phyloP scores from a whole-genome alignment of 2,329 filamentous ascomycete genomes.

The Venturia pyrina region DNA sequence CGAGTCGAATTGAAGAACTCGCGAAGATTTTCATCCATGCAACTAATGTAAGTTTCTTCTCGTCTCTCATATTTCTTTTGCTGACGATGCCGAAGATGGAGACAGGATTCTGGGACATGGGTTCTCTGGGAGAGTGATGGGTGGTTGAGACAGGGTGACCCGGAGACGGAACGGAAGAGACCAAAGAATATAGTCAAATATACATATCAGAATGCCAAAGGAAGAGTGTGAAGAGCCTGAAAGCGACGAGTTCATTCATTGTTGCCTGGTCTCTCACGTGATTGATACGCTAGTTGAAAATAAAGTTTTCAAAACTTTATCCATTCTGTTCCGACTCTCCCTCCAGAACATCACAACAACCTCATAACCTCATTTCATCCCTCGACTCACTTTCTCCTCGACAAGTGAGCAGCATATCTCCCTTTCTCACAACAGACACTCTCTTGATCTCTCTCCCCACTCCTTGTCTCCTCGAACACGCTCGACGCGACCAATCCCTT shows the following conservation, averaged over 20 bases:
- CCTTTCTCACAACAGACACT: not conserved
- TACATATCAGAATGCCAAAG: not conserved
- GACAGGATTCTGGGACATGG: slow-evolving; percentile 67
- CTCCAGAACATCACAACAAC: slow-evolving; percentile 14
- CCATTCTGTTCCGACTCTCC: not conserved
- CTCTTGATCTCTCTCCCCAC: not conserved
- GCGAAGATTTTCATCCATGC: slow-evolving; percentile 77
- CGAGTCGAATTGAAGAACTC: slow-evolving; percentile 67
- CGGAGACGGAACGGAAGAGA: not conserved
- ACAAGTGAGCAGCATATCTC: slow-evolving; percentile 3
- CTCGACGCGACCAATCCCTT: slow-evolving; percentile 11
- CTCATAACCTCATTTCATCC: slow-evolving; percentile 17
- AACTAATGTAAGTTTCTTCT: slow-evolving; percentile 55
- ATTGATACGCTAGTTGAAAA: not conserved
- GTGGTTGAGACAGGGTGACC: not conserved
- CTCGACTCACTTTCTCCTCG: slow-evolving; percentile 10
- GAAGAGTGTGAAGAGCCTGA: no score
- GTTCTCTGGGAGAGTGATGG: slow-evolving; percentile 17
- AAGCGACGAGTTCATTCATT: not conserved
- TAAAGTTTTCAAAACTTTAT: not conserved
- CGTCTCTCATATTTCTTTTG: not conserved
- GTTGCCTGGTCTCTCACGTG: not conserved
- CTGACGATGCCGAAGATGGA: slow-evolving; percentile 47
- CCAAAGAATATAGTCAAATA: not conserved
- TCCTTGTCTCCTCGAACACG: not conserved